phyloP scores from a whole-genome alignment of 176 grass and related monocot genomes.

The Rhynchospora tenuis region DNA sequence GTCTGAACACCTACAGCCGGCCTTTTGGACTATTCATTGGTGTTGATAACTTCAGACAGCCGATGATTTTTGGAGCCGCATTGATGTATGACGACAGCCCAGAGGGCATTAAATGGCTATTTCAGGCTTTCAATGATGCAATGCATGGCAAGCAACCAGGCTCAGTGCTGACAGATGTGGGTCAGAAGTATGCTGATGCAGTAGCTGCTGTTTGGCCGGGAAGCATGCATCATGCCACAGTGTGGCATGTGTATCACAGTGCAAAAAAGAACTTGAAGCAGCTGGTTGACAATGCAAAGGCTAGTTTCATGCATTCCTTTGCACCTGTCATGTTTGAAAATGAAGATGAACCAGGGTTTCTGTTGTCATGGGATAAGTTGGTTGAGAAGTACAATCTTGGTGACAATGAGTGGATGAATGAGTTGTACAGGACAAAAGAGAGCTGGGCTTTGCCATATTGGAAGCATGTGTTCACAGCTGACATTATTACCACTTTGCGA shows the following conservation, averaged over 20 bases:
- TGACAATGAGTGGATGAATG: conserved; percentile 59
- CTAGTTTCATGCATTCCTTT: conserved; percentile 67
- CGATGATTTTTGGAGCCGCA: conserved; percentile 65
- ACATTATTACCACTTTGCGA: conserved; percentile 61
- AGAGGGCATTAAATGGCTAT: conserved; percentile 61
- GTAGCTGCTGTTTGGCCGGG: conserved; percentile 56
- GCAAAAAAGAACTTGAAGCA: conserved; percentile 59
- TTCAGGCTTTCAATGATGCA: conserved; percentile 59
- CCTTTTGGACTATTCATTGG: conserved; percentile 70
- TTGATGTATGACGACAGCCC: conserved; percentile 64
- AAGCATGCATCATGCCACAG: conserved; percentile 40
- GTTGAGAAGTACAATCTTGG: conserved; percentile 56
- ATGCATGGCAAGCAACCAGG: conserved; percentile 57
- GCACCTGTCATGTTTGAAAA: conserved; percentile 73
- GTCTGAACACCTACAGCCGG: conserved; percentile 54
- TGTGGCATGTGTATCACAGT: conserved; percentile 79
- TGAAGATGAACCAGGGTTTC: conserved; percentile 67
- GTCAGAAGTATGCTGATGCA: conserved; percentile 40
- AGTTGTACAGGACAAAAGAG: conserved; percentile 50
- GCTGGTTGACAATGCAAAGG: conserved; percentile 56
- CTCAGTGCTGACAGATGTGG: conserved; percentile 51
- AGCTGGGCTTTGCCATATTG: conserved; percentile 77
- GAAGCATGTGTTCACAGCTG: conserved; percentile 53
- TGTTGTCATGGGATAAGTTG: conserved; percentile 64
- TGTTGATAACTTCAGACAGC: conserved; percentile 57